Percentiles rank a stretch among this genome's conserved stretches.
Conservation (phyloP, 257 asterid species). For the Verbena officinalis region DNA sequence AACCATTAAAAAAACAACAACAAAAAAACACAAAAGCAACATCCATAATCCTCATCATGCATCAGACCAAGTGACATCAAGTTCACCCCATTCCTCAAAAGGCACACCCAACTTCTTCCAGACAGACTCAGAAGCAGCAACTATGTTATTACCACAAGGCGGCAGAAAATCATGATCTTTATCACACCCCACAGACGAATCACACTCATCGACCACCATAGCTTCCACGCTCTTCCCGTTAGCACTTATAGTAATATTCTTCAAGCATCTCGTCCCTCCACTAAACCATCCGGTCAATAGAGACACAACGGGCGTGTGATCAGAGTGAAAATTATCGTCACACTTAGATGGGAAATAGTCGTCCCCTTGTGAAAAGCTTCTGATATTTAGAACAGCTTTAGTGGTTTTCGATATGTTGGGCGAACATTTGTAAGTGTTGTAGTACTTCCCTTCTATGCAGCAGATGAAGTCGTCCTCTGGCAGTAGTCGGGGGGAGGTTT, state of each 20-base stretch:
- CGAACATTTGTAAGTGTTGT: constrained; percentile 39
- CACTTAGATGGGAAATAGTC: constrained; percentile 40
- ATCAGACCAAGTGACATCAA: constrained; percentile 42
- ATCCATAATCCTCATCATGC: not conserved
- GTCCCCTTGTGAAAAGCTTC: constrained; percentile 39
- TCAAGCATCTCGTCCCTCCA: constrained; percentile 34
- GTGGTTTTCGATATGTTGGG: constrained; percentile 23
- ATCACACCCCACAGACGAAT: constrained; percentile 39
- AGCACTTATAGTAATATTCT: constrained; percentile 29
- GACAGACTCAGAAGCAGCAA: constrained; percentile 44
- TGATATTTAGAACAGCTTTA: constrained; percentile 37
- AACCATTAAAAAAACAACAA: too few species aligned
- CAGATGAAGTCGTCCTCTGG: constrained; percentile 23
- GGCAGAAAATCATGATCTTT: constrained; percentile 31
- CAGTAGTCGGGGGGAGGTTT: constrained; percentile 30
- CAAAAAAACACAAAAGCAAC: too few species aligned
- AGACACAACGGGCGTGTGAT: constrained; percentile 33
- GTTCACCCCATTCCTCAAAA: constrained; percentile 30
- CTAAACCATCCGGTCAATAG: constrained; percentile 44
- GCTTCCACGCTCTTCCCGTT: constrained; percentile 34
- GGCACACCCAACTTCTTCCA: constrained; percentile 42
- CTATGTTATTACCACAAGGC: constrained; percentile 37
- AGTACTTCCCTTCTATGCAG: constrained; percentile 31
- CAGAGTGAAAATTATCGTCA: constrained; percentile 37
- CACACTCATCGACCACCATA: constrained; percentile 40